Base-by-base conservation (phyloP, 805 yeast genomes). In the Saccharomycopsis synnaedendra region DNA sequence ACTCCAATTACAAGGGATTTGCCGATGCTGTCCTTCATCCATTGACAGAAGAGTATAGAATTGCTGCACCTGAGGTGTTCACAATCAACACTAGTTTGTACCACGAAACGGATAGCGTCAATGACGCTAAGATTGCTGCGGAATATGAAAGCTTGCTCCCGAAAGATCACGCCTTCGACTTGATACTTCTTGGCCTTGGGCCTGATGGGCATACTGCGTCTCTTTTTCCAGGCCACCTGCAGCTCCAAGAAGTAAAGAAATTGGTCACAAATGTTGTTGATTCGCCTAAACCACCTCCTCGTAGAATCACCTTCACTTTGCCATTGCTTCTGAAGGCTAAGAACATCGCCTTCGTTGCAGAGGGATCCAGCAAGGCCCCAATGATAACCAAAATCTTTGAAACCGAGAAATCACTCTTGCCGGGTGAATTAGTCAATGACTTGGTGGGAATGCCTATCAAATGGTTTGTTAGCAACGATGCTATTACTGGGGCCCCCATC, bases 181-280 rank as follows among this genome's bases (percentile, higher is more conserved):
- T 93, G 48, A 75, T 93, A 53, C 69, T 93, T 55, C 72, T 93
- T 50, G 98, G 98, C 28, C 89, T 97, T 70, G 98, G 98, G 0
- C 97, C 97, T 3, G 98, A 90, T 64, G 98, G 98, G 19, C 98
- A 90, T 64, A 86, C 88, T 59, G 96, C 96, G 45, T 87, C 96
- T 19, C 74, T 90, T 49, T 90, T 90, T 71, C 98, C 98, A 28
- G 82, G 83, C 61, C 66, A 67, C 46, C 89, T 84, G 55, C 82
- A 84, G 46, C 69, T 89, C 55, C 75, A 97, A 60, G 97, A 89
- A 63, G 76, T 81, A 53, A 74, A 82, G 56, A 96, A 96, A 2
- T 89, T 96, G 96, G 89, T 89, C 55, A 83, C 85, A 19, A 94
- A 96, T 1, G 93, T 90, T 5, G 82, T 78, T 54, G 84, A 87